Conservation (phyloP, 164 flowering plant genomes). For the Echeveria elegans region DNA sequence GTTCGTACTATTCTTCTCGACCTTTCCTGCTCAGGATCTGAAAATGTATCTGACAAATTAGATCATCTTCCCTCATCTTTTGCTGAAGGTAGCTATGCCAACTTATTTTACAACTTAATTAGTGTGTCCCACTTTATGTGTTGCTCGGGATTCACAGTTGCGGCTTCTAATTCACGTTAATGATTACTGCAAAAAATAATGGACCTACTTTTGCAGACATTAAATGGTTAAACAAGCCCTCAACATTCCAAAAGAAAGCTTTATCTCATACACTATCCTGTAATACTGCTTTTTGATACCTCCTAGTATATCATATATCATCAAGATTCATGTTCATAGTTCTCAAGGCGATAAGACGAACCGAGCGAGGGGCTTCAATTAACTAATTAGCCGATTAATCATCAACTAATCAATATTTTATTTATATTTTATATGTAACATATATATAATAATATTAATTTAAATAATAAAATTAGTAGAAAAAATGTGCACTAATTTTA, state of each 20-base stretch:
- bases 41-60: conserved; percentile 63
- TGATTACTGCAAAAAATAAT: background rate
- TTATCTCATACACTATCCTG: conserved; percentile 63
- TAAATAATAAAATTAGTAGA: no score
- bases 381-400: no score
- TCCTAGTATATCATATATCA: background rate
- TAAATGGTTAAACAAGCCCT: conserved; percentile 37
- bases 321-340: background rate
- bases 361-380: no score
- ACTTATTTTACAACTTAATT: no score
- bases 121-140: no score
- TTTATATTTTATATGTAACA: no score
- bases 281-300: conserved; percentile 12
- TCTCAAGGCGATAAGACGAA: no score
- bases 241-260: conserved; percentile 48
- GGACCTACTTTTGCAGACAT: conserved; percentile 9
- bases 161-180: background rate
- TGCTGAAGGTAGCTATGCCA: conserved; percentile 50
- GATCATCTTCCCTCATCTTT: conserved; percentile 86
- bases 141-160: background rate
- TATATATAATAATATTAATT: no score
- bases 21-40: conserved; percentile 98
- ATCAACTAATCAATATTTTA: no score
- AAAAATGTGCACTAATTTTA: no score
- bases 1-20: conserved; percentile 81